phyloP scores from a whole-genome alignment of 306 rosid genomes.

The Myrica gale region DNA sequence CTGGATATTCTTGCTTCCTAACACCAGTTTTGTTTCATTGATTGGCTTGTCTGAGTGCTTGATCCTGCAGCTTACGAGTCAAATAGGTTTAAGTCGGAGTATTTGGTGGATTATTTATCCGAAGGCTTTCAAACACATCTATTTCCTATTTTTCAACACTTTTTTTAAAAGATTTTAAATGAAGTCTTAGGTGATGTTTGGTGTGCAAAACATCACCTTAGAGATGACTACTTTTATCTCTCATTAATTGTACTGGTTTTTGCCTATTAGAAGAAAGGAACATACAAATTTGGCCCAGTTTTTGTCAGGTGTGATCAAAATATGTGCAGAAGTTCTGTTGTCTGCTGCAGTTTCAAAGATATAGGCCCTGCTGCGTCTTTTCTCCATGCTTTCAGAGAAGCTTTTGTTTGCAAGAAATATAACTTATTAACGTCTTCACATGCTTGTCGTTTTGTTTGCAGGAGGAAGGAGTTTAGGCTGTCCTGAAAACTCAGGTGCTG shows the following conservation, averaged over 20 bases:
- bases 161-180: no score
- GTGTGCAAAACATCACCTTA: neutral
- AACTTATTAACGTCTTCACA: conserved; percentile 6
- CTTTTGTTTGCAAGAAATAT: conserved; percentile 15
- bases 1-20: neutral
- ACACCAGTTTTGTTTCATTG: neutral
- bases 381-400: neutral
- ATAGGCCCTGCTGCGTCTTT: conserved; percentile 2
- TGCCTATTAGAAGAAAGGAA: neutral
- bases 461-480: conserved; percentile 94
- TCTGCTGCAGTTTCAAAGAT: neutral
- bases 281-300: neutral
- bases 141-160: neutral
- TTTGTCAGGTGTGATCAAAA: neutral
- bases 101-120: neutral
- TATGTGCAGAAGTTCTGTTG: neutral
- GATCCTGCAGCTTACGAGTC: neutral
- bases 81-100: neutral
- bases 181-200: neutral
- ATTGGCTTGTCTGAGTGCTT: neutral
- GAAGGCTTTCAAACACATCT: neutral
- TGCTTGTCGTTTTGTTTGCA: conserved; percentile 37
- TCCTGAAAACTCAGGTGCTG: conserved; percentile 84
- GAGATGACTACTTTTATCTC: neutral
- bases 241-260: neutral